Base-by-base conservation (phyloP, 2,329 filamentous ascomycete species). In the Zopfia rhizophila region DNA sequence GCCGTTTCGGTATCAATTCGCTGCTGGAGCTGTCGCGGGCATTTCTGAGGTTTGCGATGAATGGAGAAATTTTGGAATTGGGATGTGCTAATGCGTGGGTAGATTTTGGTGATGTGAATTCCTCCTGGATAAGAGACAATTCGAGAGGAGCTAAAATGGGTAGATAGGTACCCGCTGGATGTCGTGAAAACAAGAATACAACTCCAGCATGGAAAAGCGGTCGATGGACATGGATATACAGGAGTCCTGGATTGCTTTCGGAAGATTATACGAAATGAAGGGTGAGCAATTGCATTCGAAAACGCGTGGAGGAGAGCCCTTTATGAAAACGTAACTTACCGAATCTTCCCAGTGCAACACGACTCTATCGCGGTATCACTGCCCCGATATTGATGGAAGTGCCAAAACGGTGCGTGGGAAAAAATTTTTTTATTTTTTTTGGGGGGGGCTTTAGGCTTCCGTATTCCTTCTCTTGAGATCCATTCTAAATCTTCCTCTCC, bases 331-430 rank as follows among this genome's bases (percentile, higher is more conserved):
- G n/a, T n/a, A n/a, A n/a, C n/a, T n/a, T n/a, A n/a, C n/a, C n/a
- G n/a, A n/a, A n/a, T n/a, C n/a, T n/a, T n/a, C 8, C 8, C 24
- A 42, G 60, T 13, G 51, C 46, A 4, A 40, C 53, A 14, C 51
- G 55, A 27, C 28, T 67, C 12, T 65, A 67, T 39, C 56, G 63
- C 8, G 63, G 63, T 7, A 67, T 65, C n/a, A 63, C 62, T 4
- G 63, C 63, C 7, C 63, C 63, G 1, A 65, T 67, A 24, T 36
- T 67, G 41, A 67, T 67, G 63, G 63, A 67, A 39, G 60, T 66
- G 0, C 63, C 63, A 1, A 66, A 66, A 36, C 54, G 59, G 59
- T 62, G 16, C 7, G 46, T 16, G n/a, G n/a, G n/a, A n/a, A n/a
- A n/a, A n/a, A n/a, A n/a, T n/a, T n/a, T n/a, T n/a, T n/a, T n/a